Evolutionary conservation across 805 yeast genomes (phyloP), one percentile per base, ranked within the genome.

Genomic region (Saccharomycopsis olivae): DNA sequence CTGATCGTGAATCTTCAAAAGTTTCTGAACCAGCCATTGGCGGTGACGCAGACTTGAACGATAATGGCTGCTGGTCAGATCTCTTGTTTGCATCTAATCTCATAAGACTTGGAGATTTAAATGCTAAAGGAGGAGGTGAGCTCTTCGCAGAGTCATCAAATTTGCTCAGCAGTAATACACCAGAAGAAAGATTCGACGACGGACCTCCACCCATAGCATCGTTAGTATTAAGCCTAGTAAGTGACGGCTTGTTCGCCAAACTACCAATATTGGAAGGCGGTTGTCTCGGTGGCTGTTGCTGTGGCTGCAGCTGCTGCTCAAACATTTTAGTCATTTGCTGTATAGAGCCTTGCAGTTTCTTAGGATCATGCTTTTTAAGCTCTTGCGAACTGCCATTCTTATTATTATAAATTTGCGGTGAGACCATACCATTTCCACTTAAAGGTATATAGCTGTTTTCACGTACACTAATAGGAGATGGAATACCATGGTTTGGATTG

Each of bases 381-480:
- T 17, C 25, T 8, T 14, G 10, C 6, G 36, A 16, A 17, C 27
- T 13, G 19, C 13, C 3, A 18, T 10, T 28, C 14, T 28, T 28
- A 9, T 28, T 9, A 5, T 15, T 15, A 28, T 28, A 14, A 6
- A 14, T 11, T 28, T 5, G 16, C 5, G 31, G 16, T 6, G 31
- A 28, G 8, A 9, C n/a, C 6, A 6, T 28, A 28, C 16, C 31
- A n/a, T 28, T 28, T 14, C 43, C 48, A 17, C 34, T 40, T 8
- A 46, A 17, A n/a, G 49, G 29, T 5, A 21, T 19, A 33, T 36
- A 37, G 6, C 35, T 29, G 14, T 35, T 31, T 15, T 39, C 44
- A 18, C 43, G 42, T 3, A 39, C 23, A 16, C 29, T 29, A 5
- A 35, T 35, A 15, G 43, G 43, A 9, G 43, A 40, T 3, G 28